Evolutionary conservation across 768 basidiomycete genomes (phyloP).

Genomic region (Mycena amicta): DNA sequence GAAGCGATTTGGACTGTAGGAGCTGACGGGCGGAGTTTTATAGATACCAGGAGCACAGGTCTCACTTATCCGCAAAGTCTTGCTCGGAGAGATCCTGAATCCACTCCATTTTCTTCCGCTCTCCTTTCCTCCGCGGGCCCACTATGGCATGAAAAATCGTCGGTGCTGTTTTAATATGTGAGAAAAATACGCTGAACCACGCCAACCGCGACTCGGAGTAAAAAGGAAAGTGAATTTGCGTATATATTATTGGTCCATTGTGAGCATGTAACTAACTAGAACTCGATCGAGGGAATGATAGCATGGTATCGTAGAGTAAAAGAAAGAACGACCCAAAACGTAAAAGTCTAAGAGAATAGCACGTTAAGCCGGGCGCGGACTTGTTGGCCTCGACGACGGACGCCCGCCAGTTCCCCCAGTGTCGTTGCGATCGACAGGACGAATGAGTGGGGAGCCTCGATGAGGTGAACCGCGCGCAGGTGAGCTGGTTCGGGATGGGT

Average conservation of each 20-base stretch:
- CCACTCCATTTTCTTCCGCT: no score
- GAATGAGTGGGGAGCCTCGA: constrained; percentile 55
- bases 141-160: no score
- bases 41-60: no score
- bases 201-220: background rate
- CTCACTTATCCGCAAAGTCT: no score
- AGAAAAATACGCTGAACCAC: no score
- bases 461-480: constrained; percentile 37
- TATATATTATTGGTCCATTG: background rate
- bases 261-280: background rate
- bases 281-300: constrained; percentile 1
- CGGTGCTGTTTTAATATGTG: no score
- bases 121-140: no score
- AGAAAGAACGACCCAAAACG: constrained; percentile 2
- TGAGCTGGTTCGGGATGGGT: constrained; percentile 53
- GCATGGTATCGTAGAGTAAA: constrained; percentile 21
- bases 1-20: no score
- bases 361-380: constrained; percentile 33
- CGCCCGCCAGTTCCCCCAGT: constrained; percentile 10
- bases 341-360: background rate
- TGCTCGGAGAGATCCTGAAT: no score
- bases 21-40: no score
- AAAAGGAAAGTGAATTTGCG: background rate
- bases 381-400: constrained; percentile 42
- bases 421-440: constrained; percentile 31